Base-by-base conservation (phyloP, 768 basidiomycete genomes). In the Chalciporus sphaerocephalus region DNA sequence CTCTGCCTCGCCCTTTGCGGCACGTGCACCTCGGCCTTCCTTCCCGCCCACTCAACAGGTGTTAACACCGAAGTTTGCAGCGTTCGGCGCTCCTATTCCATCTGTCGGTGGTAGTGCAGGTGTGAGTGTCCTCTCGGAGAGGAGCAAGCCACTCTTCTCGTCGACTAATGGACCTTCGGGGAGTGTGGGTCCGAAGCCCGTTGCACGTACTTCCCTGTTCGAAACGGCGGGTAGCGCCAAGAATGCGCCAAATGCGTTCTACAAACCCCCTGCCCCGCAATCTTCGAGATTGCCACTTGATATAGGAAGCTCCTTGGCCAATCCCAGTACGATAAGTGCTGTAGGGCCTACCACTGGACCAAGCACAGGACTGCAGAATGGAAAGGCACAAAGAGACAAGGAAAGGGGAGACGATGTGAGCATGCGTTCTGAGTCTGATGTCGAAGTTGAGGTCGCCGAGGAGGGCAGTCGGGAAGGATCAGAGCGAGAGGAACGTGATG, bases 231-330 rank as follows among this genome's bases (percentile, higher is more conserved):
- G 72, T 15, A 74, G 72, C 20, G 81, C 84, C 1, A 74, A 74
- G 40, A 69, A 68, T 24, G 71, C 74, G 8, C 72, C 69, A 18
- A 87, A 87, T 51, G 85, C 85, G 4, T 87, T 87, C 58, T 87
- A 80, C 56, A 70, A 74, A 28, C 83, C 81, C 0, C 74, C 79
- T 4, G 52, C 64, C 10, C 43, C 60, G 1, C 24, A 23, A 7
- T 36, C 22, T 5, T 27, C 21, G 13, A 48, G 17, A 16, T 15
- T 18, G 6, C 34, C 44, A 3, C 27, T 51, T 6, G 50, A 48
- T 15, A 33, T 30, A 28, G 47, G 35, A 9, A 42, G 44, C 7
- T 36, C 22, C 9, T 38, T 46, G 24, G 46, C 33, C 9, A 37
- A 27, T 6, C 38, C 48, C 7, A 32, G 40, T 33, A 9, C 21